Percentiles rank a stretch among this genome's conserved stretches.
These are phyloP conservation scores for Trichosanthes cucumerina DNA, from an alignment of 306 rosid species.

Conservation along the genomic window DNA sequence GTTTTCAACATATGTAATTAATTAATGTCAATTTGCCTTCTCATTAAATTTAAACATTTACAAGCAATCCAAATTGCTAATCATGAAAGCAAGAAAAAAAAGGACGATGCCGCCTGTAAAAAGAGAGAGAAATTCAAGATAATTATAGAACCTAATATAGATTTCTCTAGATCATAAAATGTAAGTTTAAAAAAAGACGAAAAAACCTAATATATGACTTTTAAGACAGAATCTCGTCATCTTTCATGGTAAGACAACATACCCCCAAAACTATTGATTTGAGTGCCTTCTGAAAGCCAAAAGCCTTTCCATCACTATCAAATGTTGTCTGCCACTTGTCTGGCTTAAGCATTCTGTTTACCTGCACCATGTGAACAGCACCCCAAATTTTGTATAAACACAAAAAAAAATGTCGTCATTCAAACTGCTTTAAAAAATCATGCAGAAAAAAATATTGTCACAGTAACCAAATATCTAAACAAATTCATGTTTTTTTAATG, in stretches of 20 bases:
- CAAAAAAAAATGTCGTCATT: not conserved
- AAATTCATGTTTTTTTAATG: not conserved
- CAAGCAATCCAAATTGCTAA: not conserved
- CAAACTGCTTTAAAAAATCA: not conserved
- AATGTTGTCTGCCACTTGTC: constrained; percentile 75
- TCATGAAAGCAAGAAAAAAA: not conserved
- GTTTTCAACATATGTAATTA: not conserved
- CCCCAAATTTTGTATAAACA: not conserved
- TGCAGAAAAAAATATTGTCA: not conserved
- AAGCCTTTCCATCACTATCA: constrained; percentile 73
- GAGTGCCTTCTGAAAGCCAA: constrained; percentile 73
- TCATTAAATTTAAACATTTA: not conserved
- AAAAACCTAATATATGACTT: not conserved
- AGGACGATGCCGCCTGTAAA: not conserved
- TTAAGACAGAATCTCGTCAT: not conserved
- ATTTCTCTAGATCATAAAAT: not conserved
- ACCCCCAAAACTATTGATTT: constrained; percentile 80
- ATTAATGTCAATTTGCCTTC: not conserved
- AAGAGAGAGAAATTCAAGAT: not conserved
- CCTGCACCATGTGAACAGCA: constrained; percentile 33
- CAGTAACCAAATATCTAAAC: not conserved
- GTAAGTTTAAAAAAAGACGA: not conserved
- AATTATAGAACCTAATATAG: not conserved
- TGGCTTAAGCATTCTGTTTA: constrained; percentile 76
- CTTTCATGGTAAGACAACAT: constrained; percentile 19